A percentile compares a stretch with the other conserved stretches of the same genome.
phyloP scores from a whole-genome alignment of 176 grass and related monocot species.

The Metroxylon sagu region DNA sequence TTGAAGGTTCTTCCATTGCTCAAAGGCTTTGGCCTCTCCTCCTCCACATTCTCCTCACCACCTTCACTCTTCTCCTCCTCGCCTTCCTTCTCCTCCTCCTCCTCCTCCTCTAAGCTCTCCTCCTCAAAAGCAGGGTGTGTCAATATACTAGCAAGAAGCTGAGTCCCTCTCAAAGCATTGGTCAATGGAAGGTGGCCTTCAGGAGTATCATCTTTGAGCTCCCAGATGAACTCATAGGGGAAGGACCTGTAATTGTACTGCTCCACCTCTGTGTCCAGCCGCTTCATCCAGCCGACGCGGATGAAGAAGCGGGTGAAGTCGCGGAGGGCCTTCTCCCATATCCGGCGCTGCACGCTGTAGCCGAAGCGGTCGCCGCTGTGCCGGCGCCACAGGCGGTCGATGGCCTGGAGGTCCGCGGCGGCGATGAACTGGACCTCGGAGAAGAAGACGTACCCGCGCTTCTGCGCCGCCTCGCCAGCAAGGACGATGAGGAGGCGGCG shows the following conservation, averaged over 20 bases:
- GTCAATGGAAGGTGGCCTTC: slow-evolving; percentile 89
- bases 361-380: slow-evolving; percentile 72
- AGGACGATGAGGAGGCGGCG: slow-evolving; percentile 68
- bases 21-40: slow-evolving; percentile 35
- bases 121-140: slow-evolving; percentile 63
- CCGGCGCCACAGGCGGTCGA: slow-evolving; percentile 64
- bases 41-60: slow-evolving; percentile 26
- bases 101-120: neutral
- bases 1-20: slow-evolving; percentile 34
- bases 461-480: slow-evolving; percentile 62
- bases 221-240: slow-evolving; percentile 82
- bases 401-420: slow-evolving; percentile 39
- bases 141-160: slow-evolving; percentile 61
- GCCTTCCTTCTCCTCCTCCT: slow-evolving; percentile 16
- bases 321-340: slow-evolving; percentile 64
- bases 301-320: slow-evolving; percentile 94
- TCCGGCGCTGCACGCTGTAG: slow-evolving; percentile 67
- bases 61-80: slow-evolving; percentile 10
- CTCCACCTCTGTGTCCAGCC: slow-evolving; percentile 78
- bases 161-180: slow-evolving; percentile 86
- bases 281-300: slow-evolving; percentile 90
- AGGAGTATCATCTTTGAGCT: slow-evolving; percentile 66
- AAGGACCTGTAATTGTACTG: slow-evolving; percentile 88
- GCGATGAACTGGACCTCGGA: slow-evolving; percentile 83
- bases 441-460: slow-evolving; percentile 95